These are phyloP conservation scores for Floccularia luteovirens DNA, from an alignment of 768 basidiomycete genomes.

Conservation along the genomic window DNA sequence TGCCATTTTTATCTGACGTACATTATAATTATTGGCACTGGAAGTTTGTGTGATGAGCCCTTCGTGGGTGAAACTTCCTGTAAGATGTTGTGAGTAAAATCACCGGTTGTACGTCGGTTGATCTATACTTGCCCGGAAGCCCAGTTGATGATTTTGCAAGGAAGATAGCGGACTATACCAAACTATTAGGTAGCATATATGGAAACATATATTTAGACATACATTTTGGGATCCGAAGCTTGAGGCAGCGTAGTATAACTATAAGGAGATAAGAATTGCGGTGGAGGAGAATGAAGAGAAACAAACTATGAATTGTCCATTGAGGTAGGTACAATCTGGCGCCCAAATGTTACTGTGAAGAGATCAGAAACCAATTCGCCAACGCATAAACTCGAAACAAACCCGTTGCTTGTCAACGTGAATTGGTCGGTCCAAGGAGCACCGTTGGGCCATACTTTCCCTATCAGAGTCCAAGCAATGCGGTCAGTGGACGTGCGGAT, in stretches of 20 bases:
- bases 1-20: constrained; percentile 11
- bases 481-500: constrained; percentile 44
- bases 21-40: constrained; percentile 31
- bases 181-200: neutral
- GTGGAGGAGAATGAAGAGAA: neutral
- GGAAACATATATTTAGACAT: constrained; percentile 1
- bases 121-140: constrained; percentile 20
- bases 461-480: constrained; percentile 35
- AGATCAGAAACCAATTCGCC: neutral
- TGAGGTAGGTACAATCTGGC: constrained; percentile 25
- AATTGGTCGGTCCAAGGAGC: constrained; percentile 42
- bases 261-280: constrained; percentile 1
- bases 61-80: constrained; percentile 34
- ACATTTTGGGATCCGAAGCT: constrained; percentile 46
- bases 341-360: constrained; percentile 27
- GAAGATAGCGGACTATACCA: constrained; percentile 40
- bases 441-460: constrained; percentile 41
- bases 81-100: neutral
- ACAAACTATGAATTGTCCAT: constrained; percentile 20
- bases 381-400: constrained; percentile 1
- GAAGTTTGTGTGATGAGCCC: constrained; percentile 41
- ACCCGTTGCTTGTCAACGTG: constrained; percentile 41
- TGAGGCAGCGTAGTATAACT: constrained; percentile 51
- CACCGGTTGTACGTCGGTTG: neutral
- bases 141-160: constrained; percentile 46